These are phyloP conservation scores for Hippophae tibetana DNA, from an alignment of 306 rosid genomes.

Conservation along the genomic window DNA sequence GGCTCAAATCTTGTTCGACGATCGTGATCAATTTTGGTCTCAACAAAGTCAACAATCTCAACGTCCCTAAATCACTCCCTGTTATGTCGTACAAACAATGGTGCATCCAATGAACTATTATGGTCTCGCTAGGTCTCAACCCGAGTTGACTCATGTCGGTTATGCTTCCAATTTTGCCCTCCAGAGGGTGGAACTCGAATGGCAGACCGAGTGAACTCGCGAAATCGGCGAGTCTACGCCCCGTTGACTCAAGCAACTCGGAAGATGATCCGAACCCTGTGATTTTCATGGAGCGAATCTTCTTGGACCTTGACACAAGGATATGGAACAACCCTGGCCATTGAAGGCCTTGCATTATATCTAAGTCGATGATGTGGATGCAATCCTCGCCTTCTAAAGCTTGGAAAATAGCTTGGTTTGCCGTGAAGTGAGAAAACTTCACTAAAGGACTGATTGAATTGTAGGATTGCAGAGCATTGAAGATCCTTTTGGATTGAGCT, in stretches of 20 bases:
- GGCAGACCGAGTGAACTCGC: conserved; percentile 73
- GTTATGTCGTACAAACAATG: conserved; percentile 89
- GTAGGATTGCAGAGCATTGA: conserved; percentile 77
- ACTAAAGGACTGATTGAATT: conserved; percentile 77
- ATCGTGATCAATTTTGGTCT: conserved; percentile 73
- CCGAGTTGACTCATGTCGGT: conserved; percentile 67
- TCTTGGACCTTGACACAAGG: conserved; percentile 68
- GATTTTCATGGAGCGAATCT: conserved; percentile 72
- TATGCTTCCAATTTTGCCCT: conserved; percentile 81
- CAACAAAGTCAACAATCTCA: conserved; percentile 45
- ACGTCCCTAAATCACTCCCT: conserved; percentile 70
- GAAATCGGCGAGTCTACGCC: conserved; percentile 79
- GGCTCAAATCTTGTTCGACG: conserved; percentile 91
- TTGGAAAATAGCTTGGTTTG: conserved; percentile 92
- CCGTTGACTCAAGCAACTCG: conserved; percentile 74
- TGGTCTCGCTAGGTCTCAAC: conserved; percentile 45
- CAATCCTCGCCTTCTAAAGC: conserved; percentile 88
- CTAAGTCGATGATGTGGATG: conserved; percentile 85
- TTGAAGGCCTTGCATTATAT: conserved; percentile 97
- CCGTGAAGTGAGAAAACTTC: conserved; percentile 95
- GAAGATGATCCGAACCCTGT: conserved; percentile 91
- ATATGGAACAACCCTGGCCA: conserved; percentile 99
- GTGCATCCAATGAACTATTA: conserved; percentile 97
- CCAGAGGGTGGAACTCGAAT: conserved; percentile 71
- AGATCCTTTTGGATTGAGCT: conserved; percentile 64